Conservation (phyloP, 31 red algal species). For the Asparagopsis taxiformis region DNA sequence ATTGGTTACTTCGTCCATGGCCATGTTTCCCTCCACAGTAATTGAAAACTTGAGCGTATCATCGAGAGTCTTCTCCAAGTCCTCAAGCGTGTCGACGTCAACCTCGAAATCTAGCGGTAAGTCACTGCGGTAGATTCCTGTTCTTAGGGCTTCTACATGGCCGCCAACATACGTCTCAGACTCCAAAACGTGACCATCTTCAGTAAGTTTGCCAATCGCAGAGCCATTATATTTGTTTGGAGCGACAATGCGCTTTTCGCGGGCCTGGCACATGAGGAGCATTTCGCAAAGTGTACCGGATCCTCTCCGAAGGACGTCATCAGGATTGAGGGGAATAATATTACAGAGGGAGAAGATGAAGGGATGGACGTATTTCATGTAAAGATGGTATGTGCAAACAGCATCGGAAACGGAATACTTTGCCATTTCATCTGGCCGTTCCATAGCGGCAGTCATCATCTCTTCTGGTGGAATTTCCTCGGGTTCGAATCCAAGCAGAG, state of each 20-base stretch:
- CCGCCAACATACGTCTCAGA: constrained; percentile 99
- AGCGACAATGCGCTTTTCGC: constrained; percentile 79
- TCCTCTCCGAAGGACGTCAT: constrained; percentile 98
- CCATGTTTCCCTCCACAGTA: constrained; percentile 59
- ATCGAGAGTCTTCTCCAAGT: constrained; percentile 75
- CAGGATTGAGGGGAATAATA: constrained; percentile 94
- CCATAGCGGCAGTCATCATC: constrained; percentile 89
- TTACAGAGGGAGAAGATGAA: constrained; percentile 98
- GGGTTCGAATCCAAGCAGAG: constrained; percentile 96
- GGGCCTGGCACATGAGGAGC: constrained; percentile 95
- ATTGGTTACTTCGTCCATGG: constrained; percentile 75
- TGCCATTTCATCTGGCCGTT: constrained; percentile 85
- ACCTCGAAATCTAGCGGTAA: constrained; percentile 77
- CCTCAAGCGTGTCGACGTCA: constrained; percentile 70
- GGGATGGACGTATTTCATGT: constrained; percentile 96
- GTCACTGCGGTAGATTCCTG: constrained; percentile 95
- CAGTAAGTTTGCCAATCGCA: constrained; percentile 66
- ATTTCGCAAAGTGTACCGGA: constrained; percentile 98
- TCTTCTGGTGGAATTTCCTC: constrained; percentile 97
- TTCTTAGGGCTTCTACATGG: constrained; percentile 96
- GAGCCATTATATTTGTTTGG: constrained; percentile 87
- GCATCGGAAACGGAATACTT: constrained; percentile 98
- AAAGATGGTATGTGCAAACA: constrained; percentile 96
- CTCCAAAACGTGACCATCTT: constrained; percentile 90
- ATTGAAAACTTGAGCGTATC: constrained; percentile 81